Base-by-base conservation (phyloP, 495 filamentous ascomycete genomes). In the Aspergillus ostianus region DNA sequence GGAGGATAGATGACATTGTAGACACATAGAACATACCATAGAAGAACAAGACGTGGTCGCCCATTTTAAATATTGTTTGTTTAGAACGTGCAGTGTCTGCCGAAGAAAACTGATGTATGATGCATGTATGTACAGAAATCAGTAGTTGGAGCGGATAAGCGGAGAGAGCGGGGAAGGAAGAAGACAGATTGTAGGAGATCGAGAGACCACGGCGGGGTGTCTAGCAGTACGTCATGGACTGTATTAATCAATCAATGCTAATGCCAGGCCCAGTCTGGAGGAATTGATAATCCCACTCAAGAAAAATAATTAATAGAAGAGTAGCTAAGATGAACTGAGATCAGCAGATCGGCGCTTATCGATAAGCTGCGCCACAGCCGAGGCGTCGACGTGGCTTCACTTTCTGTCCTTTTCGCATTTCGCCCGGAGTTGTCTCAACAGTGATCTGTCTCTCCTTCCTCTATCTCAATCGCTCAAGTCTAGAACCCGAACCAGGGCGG, bases 31-130 rank as follows among this genome's bases (percentile, higher is more conserved):
- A 20, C 56, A 47, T 77, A 81, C 82, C 82, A 63, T 85, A 85
- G 76, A 84, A 83, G 70, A 85, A 85, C 51, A 83, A 78, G 56
- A 73, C 73, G 48, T 77, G 74, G 50, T 80, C 73, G 45, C 73
- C 74, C 82, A 78, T 71, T 54, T 17, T 48, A 29, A 2, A 10
- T 51, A 19, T 48, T 3, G 10, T 0, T 13, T 41, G 13, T 41
- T 0, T 41, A 26, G 23, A 26, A 4, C 4, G 4, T 26, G 23
- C 4, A 26, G 4, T 4, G 23, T 2, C 4, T 26, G 23, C 4
- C 2, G 23, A 26, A 26, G 23, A 4, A 4, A 26, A 26, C 2
- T 26, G 23, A 26, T 26, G 23, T 26, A 26, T 26, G 30, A 12
- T 32, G 1, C 10, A 32, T 8, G 30, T 32, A 32, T 32, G 30